phyloP scores from a whole-genome alignment of 495 filamentous ascomycete genomes.

The Penicillium pancosmium region DNA sequence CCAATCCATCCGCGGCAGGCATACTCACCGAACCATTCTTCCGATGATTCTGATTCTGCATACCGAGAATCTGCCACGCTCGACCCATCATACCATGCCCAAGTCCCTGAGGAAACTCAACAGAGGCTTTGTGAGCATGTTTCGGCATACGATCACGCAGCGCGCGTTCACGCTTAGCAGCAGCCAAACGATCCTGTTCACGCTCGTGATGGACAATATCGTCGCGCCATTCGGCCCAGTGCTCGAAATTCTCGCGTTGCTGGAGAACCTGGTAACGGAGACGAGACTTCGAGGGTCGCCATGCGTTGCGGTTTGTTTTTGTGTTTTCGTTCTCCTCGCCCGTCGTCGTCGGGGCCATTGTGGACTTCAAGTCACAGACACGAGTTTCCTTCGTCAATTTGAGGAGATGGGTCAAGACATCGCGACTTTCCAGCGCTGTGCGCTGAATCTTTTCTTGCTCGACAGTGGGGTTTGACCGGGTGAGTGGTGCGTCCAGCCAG shows the following conservation, averaged over 20 bases:
- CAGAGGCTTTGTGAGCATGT: conserved; percentile 35
- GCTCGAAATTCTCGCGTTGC: conserved; percentile 62
- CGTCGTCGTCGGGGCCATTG: conserved; percentile 32
- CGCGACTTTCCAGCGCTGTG: conserved; percentile 67
- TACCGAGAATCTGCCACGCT: conserved; percentile 49
- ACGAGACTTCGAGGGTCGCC: conserved; percentile 61
- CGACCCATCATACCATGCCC: conserved; percentile 51
- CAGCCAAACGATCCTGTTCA: conserved; percentile 44
- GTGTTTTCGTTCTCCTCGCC: conserved; percentile 27
- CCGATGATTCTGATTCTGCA: conserved; percentile 42
- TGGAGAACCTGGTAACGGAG: conserved; percentile 61
- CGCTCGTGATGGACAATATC: conserved; percentile 52
- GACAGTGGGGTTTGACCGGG: conserved; percentile 42
- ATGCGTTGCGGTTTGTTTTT: conserved; percentile 56
- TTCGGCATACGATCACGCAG: conserved; percentile 29
- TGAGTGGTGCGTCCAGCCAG: conserved; percentile 68
- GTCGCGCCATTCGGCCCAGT: conserved; percentile 62
- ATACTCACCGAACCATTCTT: conserved; percentile 25
- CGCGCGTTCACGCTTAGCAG: conserved; percentile 39
- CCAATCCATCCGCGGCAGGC: conserved; percentile 20
- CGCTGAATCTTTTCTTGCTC: conserved; percentile 60
- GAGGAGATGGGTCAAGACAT: conserved; percentile 71
- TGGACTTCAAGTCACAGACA: conserved; percentile 56
- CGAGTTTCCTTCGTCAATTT: conserved; percentile 62
- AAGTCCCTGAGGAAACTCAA: conserved; percentile 38